phyloP scores from a whole-genome alignment of 257 asterid genomes.

The Marsdenia floribunda region DNA sequence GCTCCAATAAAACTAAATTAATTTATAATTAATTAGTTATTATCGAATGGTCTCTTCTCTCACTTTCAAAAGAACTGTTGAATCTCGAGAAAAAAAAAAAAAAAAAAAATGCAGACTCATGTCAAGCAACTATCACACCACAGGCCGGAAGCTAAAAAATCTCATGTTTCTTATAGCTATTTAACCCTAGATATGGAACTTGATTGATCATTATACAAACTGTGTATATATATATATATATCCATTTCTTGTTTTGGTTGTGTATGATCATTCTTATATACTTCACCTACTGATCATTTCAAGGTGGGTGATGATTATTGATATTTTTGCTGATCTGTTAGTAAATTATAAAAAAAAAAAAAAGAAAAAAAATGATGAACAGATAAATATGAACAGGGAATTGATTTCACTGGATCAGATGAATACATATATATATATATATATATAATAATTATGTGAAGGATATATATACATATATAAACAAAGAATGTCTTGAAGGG shows the following conservation, averaged over 20 bases:
- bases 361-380: too few species aligned
- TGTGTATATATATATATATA: too few species aligned
- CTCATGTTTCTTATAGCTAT: not conserved
- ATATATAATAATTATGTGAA: not conserved
- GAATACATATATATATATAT: not conserved
- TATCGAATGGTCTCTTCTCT: conserved; percentile 8
- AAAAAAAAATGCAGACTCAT: not conserved
- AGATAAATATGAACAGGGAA: too few species aligned
- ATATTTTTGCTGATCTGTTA: too few species aligned
- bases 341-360: too few species aligned
- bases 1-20: conserved; percentile 9
- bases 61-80: conserved; percentile 11
- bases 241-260: too few species aligned
- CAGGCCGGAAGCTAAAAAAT: not conserved
- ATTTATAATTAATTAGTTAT: not conserved
- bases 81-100: not conserved
- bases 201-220: too few species aligned
- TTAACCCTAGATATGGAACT: not conserved
- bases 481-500: not conserved
- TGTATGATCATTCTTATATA: too few species aligned
- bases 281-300: too few species aligned
- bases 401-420: not conserved
- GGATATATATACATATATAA: not conserved
- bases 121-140: not conserved
- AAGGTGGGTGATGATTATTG: too few species aligned